Percentiles rank a stretch among this genome's conserved stretches.
Conservation (phyloP, 2,329 filamentous ascomycete genomes). For the Cercospora sojina region DNA sequence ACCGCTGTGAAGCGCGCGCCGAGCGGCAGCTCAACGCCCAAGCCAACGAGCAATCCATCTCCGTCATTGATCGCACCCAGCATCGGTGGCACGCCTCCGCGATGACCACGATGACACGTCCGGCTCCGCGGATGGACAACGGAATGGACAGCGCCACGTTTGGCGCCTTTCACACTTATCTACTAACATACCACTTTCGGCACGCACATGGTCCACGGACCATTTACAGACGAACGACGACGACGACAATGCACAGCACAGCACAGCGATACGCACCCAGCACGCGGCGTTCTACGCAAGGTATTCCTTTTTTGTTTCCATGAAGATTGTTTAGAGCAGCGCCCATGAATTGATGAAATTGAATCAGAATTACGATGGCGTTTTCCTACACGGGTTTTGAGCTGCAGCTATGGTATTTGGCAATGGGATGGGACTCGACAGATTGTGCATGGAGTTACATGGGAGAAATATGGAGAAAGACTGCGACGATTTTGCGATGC, state of each 20-base stretch:
- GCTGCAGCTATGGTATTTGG: background rate
- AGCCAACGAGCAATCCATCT: constrained; percentile 20
- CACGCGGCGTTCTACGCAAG: background rate
- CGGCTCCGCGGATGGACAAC: background rate
- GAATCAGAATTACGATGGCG: background rate
- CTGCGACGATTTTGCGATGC: background rate
- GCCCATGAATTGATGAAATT: background rate
- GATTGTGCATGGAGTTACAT: background rate
- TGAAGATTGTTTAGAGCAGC: background rate
- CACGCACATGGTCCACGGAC: background rate
- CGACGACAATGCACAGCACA: background rate
- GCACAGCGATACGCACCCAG: background rate
- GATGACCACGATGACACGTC: constrained; percentile 12
- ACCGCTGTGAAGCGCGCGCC: constrained; percentile 34
- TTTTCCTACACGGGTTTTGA: background rate
- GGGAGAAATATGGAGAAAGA: constrained; percentile 1
- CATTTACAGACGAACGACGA: background rate
- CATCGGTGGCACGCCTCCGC: constrained; percentile 24
- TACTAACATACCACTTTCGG: constrained; percentile 1
- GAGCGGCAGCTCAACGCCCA: constrained; percentile 22
- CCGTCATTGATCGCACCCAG: constrained; percentile 19
- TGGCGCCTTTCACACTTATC: background rate
- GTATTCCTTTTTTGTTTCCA: background rate
- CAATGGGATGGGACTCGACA: background rate
- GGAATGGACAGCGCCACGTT: background rate